phyloP scores from a whole-genome alignment of 2,329 filamentous ascomycete genomes.

The Hypomyces rosellus region DNA sequence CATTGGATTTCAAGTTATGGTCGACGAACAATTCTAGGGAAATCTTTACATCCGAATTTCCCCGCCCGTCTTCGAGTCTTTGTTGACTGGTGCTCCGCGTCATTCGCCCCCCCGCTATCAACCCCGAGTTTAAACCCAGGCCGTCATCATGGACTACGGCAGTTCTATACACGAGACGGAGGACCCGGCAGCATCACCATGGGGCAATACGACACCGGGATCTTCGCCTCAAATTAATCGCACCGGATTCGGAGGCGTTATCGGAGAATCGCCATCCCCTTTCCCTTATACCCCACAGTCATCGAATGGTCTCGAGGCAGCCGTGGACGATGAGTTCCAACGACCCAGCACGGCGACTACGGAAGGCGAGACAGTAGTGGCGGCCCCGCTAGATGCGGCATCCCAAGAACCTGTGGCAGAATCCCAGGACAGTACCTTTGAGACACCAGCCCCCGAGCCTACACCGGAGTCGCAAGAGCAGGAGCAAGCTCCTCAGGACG shows the following conservation, averaged over 20 bases:
- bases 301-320: slow-evolving; percentile 37
- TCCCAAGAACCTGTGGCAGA: slow-evolving; percentile 12
- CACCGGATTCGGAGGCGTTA: slow-evolving; percentile 36
- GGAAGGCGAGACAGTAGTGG: slow-evolving; percentile 32
- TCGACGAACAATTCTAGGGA: slow-evolving; percentile 1
- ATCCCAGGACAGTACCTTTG: slow-evolving; percentile 10
- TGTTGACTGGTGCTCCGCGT: slow-evolving; percentile 9
- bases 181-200: slow-evolving; percentile 47
- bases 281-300: slow-evolving; percentile 38
- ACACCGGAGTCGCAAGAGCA: slow-evolving; percentile 21
- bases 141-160: slow-evolving; percentile 50
- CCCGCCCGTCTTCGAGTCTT: background rate
- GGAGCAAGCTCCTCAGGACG: slow-evolving; percentile 14
- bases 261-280: slow-evolving; percentile 35
- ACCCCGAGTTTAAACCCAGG: slow-evolving; percentile 1
- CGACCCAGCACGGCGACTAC: slow-evolving; percentile 43
- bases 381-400: slow-evolving; percentile 18
- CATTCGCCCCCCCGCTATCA: slow-evolving; percentile 16
- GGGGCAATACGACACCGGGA: slow-evolving; percentile 49
- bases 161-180: slow-evolving; percentile 50
- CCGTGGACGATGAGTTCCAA: slow-evolving; percentile 33
- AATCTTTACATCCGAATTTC: background rate
- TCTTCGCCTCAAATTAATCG: slow-evolving; percentile 44
- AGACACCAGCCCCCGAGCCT: slow-evolving; percentile 15
- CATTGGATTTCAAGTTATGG: slow-evolving; percentile 9